Percentiles rank a stretch among this genome's conserved stretches.
Evolutionary conservation across 2,329 filamentous ascomycete genomes (phyloP).

Genomic region (Leptosphaerulina australis): DNA sequence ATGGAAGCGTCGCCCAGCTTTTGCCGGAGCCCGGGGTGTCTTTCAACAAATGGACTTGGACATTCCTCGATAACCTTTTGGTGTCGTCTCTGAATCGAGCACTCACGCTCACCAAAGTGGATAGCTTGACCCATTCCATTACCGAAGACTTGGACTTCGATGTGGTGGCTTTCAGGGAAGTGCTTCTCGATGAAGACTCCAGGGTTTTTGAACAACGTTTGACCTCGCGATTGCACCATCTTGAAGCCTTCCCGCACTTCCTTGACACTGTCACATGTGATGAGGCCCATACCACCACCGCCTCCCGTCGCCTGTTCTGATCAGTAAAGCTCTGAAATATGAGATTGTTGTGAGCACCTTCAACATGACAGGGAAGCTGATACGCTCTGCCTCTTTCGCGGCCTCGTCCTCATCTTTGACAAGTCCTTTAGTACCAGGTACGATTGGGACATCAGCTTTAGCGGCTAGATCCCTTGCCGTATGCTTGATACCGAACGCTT

Average conservation of each 20-base stretch:
- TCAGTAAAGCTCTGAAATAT: background rate
- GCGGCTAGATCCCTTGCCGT: conserved; percentile 61
- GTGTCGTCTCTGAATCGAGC: conserved; percentile 83
- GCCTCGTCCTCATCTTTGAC: conserved; percentile 57
- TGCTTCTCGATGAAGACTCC: conserved; percentile 87
- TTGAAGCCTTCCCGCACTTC: conserved; percentile 74
- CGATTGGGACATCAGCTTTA: conserved; percentile 60
- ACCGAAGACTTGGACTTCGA: conserved; percentile 90
- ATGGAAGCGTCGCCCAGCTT: conserved; percentile 72
- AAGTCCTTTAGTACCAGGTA: conserved; percentile 60
- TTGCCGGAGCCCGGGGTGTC: conserved; percentile 62
- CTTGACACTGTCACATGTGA: conserved; percentile 70
- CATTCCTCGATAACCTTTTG: conserved; percentile 93
- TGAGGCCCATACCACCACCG: conserved; percentile 81
- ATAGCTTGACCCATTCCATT: conserved; percentile 80
- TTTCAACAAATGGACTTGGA: conserved; percentile 71
- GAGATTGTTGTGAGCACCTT: conserved; percentile 63
- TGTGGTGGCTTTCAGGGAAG: conserved; percentile 78
- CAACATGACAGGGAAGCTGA: conserved; percentile 60
- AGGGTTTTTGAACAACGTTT: conserved; percentile 80
- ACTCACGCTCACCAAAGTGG: conserved; percentile 86
- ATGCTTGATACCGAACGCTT: conserved; percentile 65
- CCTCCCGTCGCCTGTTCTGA: conserved; percentile 38
- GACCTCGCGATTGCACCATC: conserved; percentile 76
- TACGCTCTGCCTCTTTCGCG: conserved; percentile 49